Base-by-base conservation (phyloP, 2,329 filamentous ascomycete genomes). In the Penicillium brasilianum region DNA sequence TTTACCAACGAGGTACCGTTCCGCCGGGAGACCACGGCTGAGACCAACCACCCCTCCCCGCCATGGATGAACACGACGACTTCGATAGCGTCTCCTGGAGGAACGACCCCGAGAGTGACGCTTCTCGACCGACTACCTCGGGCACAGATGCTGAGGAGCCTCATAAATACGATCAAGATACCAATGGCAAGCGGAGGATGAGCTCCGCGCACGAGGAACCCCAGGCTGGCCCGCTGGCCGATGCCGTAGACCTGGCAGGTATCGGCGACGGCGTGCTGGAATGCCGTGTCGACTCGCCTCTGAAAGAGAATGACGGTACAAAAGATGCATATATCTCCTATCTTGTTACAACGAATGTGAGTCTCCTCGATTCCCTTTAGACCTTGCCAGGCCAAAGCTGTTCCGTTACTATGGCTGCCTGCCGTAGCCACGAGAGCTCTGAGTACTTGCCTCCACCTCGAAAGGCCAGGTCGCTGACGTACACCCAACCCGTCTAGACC, bases 311-410 rank as follows among this genome's bases (percentile, higher is more conserved):
- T 72, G 92, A 97, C 72, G 94, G 95, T 51, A 96, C 93, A 61
- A 97, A 97, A 78, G 95, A 97, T 78, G 90, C 92, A 57, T 99
- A 96, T 80, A 90, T 98, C 60, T 98, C 95, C 11, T 99, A 99
- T 76, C 84, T 96, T 53, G 91, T 99, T 67, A 95, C 91, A 48
- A 97, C 95, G 56, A 85, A 93, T 79, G 93, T 96, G 82, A 56
- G 82, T 78, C 53, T 50, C 52, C 25, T 50, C 57, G 14, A 59
- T 75, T 69, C 52, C 53, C 36, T 13, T 49, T 41, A 37, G 53
- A 22, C n/a, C 34, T 55, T 34, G 50, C n/a, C 34, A 16, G 32
- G 34, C 52, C 20, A 44, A 37, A 30, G 52, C 44, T 50, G 22
- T 22, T 8, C 28, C 32, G 20, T 20, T 55, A 52, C 43, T 48